Evolutionary conservation across 2,329 filamentous ascomycete genomes (phyloP).

Genomic region (Cytospora leucostoma): DNA sequence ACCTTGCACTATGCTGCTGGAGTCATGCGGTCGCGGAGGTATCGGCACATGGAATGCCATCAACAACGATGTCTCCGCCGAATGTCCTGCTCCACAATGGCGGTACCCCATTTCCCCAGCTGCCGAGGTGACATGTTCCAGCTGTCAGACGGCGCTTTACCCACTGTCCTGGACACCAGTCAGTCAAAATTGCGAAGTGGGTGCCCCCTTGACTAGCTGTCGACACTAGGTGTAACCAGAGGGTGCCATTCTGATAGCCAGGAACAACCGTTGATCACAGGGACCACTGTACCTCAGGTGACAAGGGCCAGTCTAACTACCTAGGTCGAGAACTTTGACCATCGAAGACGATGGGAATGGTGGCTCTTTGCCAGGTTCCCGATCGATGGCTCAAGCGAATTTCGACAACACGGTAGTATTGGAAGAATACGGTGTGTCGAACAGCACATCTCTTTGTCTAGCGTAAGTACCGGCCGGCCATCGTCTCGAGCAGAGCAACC

Average conservation of each 20-base stretch:
- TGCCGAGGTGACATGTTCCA: neutral
- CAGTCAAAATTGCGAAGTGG: no score
- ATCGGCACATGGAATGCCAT: neutral
- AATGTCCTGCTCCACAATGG: neutral
- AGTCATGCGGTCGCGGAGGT: neutral
- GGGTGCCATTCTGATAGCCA: conserved; percentile 9
- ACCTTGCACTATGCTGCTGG: neutral
- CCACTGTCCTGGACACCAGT: no score
- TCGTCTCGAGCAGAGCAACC: neutral
- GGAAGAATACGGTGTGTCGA: conserved; percentile 6
- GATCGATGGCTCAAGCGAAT: conserved; percentile 21
- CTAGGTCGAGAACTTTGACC: neutral
- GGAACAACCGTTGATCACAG: conserved; percentile 8
- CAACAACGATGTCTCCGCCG: neutral
- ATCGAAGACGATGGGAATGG: conserved; percentile 14
- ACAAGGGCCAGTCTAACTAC: neutral
- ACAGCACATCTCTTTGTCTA: conserved; percentile 12
- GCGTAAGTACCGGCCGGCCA: conserved; percentile 1
- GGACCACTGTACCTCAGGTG: conserved; percentile 3
- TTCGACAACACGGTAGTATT: conserved; percentile 11
- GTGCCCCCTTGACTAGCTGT: neutral
- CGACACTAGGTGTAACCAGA: neutral
- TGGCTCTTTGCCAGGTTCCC: conserved; percentile 14
- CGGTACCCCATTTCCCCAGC: neutral
- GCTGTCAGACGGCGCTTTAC: neutral